Evolutionary conservation across 192 early-diverging fungal species (phyloP), one percentile per base, ranked within the genome.

Genomic region (Podila horticola): DNA sequence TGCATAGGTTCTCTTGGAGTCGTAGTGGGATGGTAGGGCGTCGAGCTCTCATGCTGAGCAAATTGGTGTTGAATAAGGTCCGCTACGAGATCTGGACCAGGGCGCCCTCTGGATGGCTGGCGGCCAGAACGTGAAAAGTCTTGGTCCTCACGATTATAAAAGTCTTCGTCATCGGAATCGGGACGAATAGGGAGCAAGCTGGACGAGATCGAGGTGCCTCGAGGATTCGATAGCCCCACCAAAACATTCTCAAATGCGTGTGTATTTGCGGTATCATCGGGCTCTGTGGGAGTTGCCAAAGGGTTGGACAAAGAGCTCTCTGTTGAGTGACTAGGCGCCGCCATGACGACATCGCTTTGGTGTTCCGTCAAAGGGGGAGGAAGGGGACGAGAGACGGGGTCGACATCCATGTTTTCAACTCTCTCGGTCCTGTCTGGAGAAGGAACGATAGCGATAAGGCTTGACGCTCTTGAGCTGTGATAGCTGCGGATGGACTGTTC

Each of bases 401-500:
- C 77, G 52, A 81, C 58, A 55, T 81, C 77, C 77, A 81, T 81
- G 58, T 72, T 30, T 48, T 72, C 69, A 1, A 36, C 34, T 10
- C 33, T 36, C 33, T 31, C 34, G n/a, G 48, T 34, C 15, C 3
- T 20, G 24, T 15, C 57, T 4, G 67, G 19, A 8, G 34, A 22
- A n/a, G 68, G 58, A 0, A 30, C n/a, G 22, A 45, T 58, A 15
- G 70, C 70, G 28, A 64, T 36, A 52, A 81, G 3, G 19, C 77
- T 81, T 6, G 77, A 81, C 0, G 77, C 77, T 59, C 77, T 72
- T 1, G 71, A 81, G 45, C 71, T 73, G 11, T 71, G 66, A n/a
- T 58, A 73, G 34, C 71, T 81, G 6, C 49, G 61, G 34, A 81
- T 66, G 11, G 77, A 81, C 31, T 81, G 77, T 55, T 81, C 77